phyloP scores from a whole-genome alignment of 371 early-diverging fungal genomes.

The Gilbertella persicaria region DNA sequence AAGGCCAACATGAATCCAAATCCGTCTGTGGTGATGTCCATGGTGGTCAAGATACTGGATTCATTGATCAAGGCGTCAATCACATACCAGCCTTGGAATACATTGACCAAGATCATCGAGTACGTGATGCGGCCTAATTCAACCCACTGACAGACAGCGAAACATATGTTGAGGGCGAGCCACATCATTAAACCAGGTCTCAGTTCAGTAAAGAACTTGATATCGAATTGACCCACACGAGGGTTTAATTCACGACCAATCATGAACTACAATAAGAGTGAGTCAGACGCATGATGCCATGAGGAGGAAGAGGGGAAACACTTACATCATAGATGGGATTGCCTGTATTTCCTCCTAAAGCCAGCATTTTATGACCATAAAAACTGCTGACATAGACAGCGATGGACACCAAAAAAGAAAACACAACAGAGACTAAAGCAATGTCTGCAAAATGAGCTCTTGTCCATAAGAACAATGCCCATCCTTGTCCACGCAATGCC shows the following conservation, averaged over 20 bases:
- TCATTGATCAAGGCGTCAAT: conserved; percentile 85
- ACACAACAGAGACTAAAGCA: conserved; percentile 64
- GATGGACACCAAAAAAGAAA: conserved; percentile 64
- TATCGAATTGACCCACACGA: conserved; percentile 78
- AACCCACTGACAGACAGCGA: conserved; percentile 78
- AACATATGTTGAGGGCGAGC: conserved; percentile 73
- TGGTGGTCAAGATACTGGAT: conserved; percentile 85
- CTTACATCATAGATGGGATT: conserved; percentile 84
- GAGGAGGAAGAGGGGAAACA: not conserved
- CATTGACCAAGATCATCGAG: conserved; percentile 73
- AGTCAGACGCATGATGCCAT: not conserved
- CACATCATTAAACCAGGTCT: conserved; percentile 89
- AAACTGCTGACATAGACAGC: conserved; percentile 80
- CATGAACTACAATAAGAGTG: conserved; percentile 52
- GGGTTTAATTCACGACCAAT: conserved; percentile 90
- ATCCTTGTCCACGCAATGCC: conserved; percentile 36
- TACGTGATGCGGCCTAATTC: conserved; percentile 69
- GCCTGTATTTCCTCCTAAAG: conserved; percentile 91
- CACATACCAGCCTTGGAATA: conserved; percentile 83
- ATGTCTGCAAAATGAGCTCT: conserved; percentile 73
- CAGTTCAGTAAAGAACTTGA: conserved; percentile 92
- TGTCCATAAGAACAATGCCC: conserved; percentile 64
- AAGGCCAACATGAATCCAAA: conserved; percentile 94
- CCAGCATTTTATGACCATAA: conserved; percentile 65
- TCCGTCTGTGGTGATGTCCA: conserved; percentile 94